Evolutionary conservation across 176 grass and related monocot species (phyloP), one percentile per base, ranked within the genome.

Genomic region (Avena insularis): DNA sequence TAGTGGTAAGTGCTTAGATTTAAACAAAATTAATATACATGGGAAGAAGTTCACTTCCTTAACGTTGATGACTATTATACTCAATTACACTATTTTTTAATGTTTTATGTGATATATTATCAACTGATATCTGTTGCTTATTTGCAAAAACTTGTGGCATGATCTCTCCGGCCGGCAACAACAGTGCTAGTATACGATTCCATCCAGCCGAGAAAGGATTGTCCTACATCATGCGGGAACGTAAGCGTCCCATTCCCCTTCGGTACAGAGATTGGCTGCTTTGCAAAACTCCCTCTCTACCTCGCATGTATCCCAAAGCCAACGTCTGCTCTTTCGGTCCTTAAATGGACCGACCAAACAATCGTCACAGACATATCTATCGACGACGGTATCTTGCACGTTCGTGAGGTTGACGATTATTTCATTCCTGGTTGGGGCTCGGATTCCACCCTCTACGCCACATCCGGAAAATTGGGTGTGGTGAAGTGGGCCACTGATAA

Each of bases 201-300:
- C 9, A 54, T 13, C 19, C 83, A 66, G 59, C 59, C 83, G 4
- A 73, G 35, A 5, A 19, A 0, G 12, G 61, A 63, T 38, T 87
- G 85, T 27, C 55, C 54, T 0, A 87, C 45, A 12, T 40, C 2
- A 0, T 87, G 85, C 2, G 85, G 85, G 8, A 81, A 73, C 12
- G 27, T 81, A 2, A 74, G 2, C 63, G 0, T 81, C 36, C 5
- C 43, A 4, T 87, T 87, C 71, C 85, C 85, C 67, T 87, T 87
- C 3, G 85, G 85, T 8, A 81, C 5, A 29, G 12, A 56, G 48
- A 4, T 25, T 0, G 67, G 45, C 47, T 87, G 25, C 29, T 85
- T 78, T 8, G 83, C 83, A 55, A 85, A 7, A 0, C 1, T 53
- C 4, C 12, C 1, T 10, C 7, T 66, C 4, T 78, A 54, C 1